Evolutionary conservation across 352 stramenopile genomes (phyloP), one percentile per base, ranked within the genome.

Genomic region (Aphanomyces astaci): DNA sequence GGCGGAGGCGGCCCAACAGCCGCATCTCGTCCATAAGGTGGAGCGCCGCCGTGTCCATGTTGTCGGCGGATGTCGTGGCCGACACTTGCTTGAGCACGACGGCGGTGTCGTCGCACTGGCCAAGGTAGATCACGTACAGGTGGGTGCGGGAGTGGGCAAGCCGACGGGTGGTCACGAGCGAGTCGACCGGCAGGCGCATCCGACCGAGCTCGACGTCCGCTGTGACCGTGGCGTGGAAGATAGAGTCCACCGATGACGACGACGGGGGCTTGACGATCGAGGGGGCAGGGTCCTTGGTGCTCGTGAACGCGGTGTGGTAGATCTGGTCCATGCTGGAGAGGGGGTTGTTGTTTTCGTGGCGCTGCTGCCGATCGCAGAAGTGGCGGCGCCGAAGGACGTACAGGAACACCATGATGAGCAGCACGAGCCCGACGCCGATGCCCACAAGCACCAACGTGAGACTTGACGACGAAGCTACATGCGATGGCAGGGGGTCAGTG

Each of bases 51-150:
- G 2, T 4, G 10, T 68, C 62, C 43, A 39, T 45, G 24, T 43
- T 45, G 51, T 22, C 22, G 22, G 28, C 48, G 17, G 22, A 19
- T 17, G 25, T 10, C 9, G 62, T 33, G 22, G 46, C 24, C 30
- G 62, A n/a, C 19, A 68, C 17, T 33, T 60, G 36, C 33, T 68
- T 68, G 51, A 68, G 27, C 1, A 31, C 62, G 25, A 68, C 48
- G 11, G 31, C 19, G 0, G 2, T 9, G 31, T 59, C 62, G 2
- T 68, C 51, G 24, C 25, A 46, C 33, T 60, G 22, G 9, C 62
- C 62, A 33, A 68, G 33, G 39, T 45, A 68, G 24, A 62, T 28
- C n/a, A 60, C 43, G 24, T 68, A 59, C 2, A 45, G 4, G n/a
- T 32, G 25, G 32, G 43, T 48, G 17, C 49, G 11, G 2, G 62